These are phyloP conservation scores for Crithidia sp. DNA, from an alignment of 208 protist genomes.

Conservation along the genomic window DNA sequence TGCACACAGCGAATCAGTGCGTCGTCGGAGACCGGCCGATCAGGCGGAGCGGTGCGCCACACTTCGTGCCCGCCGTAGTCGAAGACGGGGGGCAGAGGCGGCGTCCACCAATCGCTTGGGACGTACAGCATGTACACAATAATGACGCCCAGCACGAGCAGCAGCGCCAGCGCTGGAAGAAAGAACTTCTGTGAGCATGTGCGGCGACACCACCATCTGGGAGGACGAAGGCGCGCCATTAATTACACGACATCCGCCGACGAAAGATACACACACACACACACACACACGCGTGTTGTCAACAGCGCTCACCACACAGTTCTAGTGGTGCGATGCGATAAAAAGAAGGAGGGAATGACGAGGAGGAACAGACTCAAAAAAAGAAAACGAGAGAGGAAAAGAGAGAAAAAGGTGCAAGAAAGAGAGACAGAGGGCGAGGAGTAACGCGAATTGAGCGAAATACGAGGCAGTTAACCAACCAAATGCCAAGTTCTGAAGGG, in stretches of 20 bases:
- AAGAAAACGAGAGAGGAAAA: too few species aligned
- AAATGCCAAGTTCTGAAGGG: too few species aligned
- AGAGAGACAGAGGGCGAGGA: too few species aligned
- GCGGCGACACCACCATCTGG: background rate
- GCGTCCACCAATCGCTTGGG: background rate
- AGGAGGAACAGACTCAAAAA: too few species aligned
- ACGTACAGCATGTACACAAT: background rate
- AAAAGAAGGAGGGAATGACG: too few species aligned
- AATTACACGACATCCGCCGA: background rate
- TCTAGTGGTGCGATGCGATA: too few species aligned
- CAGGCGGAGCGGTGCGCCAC: slow-evolving; percentile 7
- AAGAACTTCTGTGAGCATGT: background rate
- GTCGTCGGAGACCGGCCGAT: slow-evolving; percentile 4
- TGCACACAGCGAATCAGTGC: slow-evolving; percentile 10
- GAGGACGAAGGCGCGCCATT: slow-evolving; percentile 13
- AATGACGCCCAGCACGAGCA: background rate
- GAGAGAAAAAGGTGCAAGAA: too few species aligned
- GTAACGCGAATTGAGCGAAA: too few species aligned
- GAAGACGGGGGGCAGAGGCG: background rate
- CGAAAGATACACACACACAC: too few species aligned
- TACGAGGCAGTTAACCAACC: too few species aligned
- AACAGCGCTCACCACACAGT: too few species aligned
- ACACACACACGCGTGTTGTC: too few species aligned
- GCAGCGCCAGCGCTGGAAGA: background rate
- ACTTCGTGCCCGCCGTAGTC: background rate